Conservation (phyloP, 306 rosid species). For the Echinosophora koreensis region DNA sequence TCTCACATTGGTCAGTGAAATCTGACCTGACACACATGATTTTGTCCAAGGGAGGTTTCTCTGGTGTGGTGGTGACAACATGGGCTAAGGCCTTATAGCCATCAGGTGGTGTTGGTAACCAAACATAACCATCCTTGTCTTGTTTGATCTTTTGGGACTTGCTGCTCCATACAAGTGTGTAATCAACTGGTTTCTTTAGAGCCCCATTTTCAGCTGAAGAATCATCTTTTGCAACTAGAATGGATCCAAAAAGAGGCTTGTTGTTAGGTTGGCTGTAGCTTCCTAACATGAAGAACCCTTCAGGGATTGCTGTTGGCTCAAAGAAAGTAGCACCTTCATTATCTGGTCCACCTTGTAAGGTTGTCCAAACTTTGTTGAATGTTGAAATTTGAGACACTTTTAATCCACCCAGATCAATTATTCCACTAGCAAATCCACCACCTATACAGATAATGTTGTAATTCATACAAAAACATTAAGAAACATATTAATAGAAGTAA, state of each 20-base stretch:
- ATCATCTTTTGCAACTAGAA: constrained; percentile 51
- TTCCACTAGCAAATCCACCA: constrained; percentile 52
- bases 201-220: constrained; percentile 29
- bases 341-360: constrained; percentile 50
- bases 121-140: constrained; percentile 45
- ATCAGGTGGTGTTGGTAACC: constrained; percentile 52
- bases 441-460: constrained; percentile 31
- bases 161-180: constrained; percentile 47
- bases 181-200: constrained; percentile 46
- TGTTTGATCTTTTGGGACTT: constrained; percentile 43
- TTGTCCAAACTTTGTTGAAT: constrained; percentile 52
- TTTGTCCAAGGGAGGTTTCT: constrained; percentile 50
- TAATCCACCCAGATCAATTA: constrained; percentile 38
- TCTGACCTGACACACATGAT: constrained; percentile 50
- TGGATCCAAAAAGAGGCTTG: constrained; percentile 41
- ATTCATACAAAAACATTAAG: background rate
- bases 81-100: constrained; percentile 48
- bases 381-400: constrained; percentile 47
- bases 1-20: constrained; percentile 46
- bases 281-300: constrained; percentile 51
- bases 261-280: constrained; percentile 47
- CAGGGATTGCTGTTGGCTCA: constrained; percentile 47
- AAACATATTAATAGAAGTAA: background rate
- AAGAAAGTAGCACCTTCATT: constrained; percentile 49
- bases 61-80: constrained; percentile 43